Evolutionary conservation across 1,284 basidiomycete species (phyloP), one percentile per base, ranked within the genome.

Genomic region (Apiotrichum laibachii): DNA sequence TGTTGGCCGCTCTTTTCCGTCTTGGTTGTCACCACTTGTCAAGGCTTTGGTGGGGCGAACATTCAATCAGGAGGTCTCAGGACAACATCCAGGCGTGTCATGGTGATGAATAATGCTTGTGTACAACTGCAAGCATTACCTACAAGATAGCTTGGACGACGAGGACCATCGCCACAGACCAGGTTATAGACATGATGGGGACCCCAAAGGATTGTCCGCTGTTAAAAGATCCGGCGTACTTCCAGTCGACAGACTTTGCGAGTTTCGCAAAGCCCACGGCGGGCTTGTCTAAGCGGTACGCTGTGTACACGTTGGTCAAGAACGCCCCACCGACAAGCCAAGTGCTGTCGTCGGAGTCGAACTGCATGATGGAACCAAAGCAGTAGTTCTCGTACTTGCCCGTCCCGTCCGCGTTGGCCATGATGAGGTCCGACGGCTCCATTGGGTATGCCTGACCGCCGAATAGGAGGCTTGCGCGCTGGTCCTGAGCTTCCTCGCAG

Each of bases 261-360:
- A 80, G 69, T 18, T 65, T 69, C 10, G 80, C 80, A 60, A 82
- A 81, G 4, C 80, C 80, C 44, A 81, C 76, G 0, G 77, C 73
- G 0, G 79, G 60, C 0, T 80, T 80, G 55, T 76, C 75, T 64
- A 78, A 80, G 56, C 80, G 70, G 70, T 73, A 80, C 11, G 73
- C 71, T 6, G 79, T 76, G 69, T 82, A 81, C 35, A 81, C 80
- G 59, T 81, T 81, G 73, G 90, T 90, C 52, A 98, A 82, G 83
- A 99, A 97, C 0, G 90, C 89, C 71, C 94, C 92, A 19, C 94
- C 94, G 46, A 96, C 80, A 66, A 97, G 94, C 89, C 90, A 95
- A 5, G 22, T 10, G 46, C 46, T 21, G 16, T 33, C 16, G 22
- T 11, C 11, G 21, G 21, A 12, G 26, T 31, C 21, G 8, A 21